These are phyloP conservation scores for Amanita thiersii DNA, from an alignment of 768 basidiomycete genomes.

Conservation along the genomic window DNA sequence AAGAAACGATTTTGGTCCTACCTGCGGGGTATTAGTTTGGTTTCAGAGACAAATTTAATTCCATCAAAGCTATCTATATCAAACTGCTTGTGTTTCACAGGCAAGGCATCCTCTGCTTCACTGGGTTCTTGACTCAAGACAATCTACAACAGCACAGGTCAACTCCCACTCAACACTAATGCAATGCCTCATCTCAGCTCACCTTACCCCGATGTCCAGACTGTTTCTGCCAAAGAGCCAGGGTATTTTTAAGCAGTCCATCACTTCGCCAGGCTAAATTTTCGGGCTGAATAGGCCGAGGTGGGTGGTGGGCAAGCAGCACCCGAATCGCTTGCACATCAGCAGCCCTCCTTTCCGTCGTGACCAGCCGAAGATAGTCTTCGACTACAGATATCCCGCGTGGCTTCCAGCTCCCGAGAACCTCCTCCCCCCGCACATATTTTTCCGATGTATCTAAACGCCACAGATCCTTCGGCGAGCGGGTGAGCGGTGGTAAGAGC, in stretches of 20 bases:
- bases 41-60: conserved; percentile 62
- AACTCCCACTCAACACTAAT: conserved; percentile 12
- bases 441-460: conserved; percentile 90
- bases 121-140: conserved; percentile 64
- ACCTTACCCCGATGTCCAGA: conserved; percentile 76
- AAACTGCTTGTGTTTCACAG: conserved; percentile 16
- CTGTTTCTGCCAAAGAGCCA: conserved; percentile 78
- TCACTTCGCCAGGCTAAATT: conserved; percentile 61
- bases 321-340: conserved; percentile 88
- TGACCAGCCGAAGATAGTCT: conserved; percentile 69
- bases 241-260: conserved; percentile 51
- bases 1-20: conserved; percentile 22
- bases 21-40: conserved; percentile 70
- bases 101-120: conserved; percentile 42
- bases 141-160: conserved; percentile 43
- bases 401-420: conserved; percentile 75
- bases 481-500: conserved; percentile 76
- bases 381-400: conserved; percentile 85
- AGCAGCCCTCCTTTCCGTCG: conserved; percentile 66
- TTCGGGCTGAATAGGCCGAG: conserved; percentile 41
- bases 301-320: conserved; percentile 52
- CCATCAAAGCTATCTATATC: conserved; percentile 32
- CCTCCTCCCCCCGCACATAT: conserved; percentile 90
- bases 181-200: conserved; percentile 13
- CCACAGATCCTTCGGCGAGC: conserved; percentile 88